Evolutionary conservation across 148 eudicot species (phyloP), one percentile per base, ranked within the genome.

Genomic region (Talinum fruticosum): DNA sequence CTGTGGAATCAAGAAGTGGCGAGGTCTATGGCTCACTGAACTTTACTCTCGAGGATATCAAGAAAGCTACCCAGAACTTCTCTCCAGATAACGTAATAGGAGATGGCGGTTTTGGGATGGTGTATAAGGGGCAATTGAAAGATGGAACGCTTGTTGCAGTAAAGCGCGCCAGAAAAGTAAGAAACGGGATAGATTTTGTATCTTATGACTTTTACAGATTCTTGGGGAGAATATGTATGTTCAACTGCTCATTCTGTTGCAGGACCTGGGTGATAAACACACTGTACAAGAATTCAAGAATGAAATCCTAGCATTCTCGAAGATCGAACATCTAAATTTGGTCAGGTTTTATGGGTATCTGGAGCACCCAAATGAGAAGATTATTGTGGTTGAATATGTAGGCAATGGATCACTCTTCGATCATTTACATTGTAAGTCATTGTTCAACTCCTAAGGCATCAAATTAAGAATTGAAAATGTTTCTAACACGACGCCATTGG

Each of bases 251-350:
- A 59, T 28, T 82, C 41, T 71, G 72, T 76, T 38, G 75, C 90
- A 90, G 95, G 85, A 85, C 37, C 5, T 59, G 64, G 30, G 69
- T 57, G 86, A 83, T 23, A 83, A 73, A 37, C 83, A 76, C 35
- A 64, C 71, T 23, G 81, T 80, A 47, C 80, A 80, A 41, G 90
- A 87, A 80, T 92, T 90, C 83, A 88, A 80, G 82, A 92, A 84
- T 74, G 97, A 92, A 78, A 77, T 92, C 72, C 86, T 78, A 38
- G 82, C 89, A 21, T 84, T 89, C 41, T 87, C 97, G 6, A 81
- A 84, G 82, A 92, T 92, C 62, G 97, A 90, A 66, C 97, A 93
- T 81, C 80, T 84, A 45, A 90, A 87, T 82, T 85, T 93, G 83
- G 93, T 93, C 12, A 85, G 85, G 76, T 84, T 88, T 35, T 83